Conservation (phyloP, 805 yeast species). For the Wickerhamiella occidentalis region DNA sequence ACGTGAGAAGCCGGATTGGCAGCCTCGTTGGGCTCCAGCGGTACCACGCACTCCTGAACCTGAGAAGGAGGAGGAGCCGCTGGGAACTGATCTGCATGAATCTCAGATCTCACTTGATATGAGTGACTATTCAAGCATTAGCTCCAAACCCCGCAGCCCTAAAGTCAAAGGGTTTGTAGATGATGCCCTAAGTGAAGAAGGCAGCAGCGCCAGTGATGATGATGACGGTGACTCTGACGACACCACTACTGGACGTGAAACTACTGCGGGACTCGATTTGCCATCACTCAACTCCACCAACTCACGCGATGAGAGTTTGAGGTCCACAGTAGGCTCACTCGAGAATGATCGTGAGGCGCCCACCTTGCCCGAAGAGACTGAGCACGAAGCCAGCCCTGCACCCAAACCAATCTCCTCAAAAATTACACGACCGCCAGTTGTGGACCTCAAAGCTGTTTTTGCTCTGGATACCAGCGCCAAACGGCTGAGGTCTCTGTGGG, state of each 20-base stretch:
- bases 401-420: conserved; percentile 12
- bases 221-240: neutral
- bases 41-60: neutral
- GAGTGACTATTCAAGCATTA: conserved; percentile 3
- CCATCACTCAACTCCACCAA: neutral
- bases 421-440: conserved; percentile 25
- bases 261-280: neutral
- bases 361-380: neutral
- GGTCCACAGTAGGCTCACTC: conserved; percentile 2
- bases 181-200: neutral
- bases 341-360: neutral
- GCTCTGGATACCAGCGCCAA: conserved; percentile 22
- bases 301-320: neutral
- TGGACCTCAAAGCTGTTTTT: conserved; percentile 26
- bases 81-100: conserved; percentile 6
- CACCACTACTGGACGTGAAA: neutral
- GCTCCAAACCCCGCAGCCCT: neutral
- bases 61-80: neutral
- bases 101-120: conserved; percentile 9
- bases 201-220: neutral
- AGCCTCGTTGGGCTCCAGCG: conserved; percentile 11
- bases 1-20: conserved; percentile 10
- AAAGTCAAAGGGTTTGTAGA: conserved; percentile 5
- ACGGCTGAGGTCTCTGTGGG: conserved; percentile 23
- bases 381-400: neutral